Evolutionary conservation across 306 rosid species (phyloP).

Genomic region (Gynostemma pentaphyllum): DNA sequence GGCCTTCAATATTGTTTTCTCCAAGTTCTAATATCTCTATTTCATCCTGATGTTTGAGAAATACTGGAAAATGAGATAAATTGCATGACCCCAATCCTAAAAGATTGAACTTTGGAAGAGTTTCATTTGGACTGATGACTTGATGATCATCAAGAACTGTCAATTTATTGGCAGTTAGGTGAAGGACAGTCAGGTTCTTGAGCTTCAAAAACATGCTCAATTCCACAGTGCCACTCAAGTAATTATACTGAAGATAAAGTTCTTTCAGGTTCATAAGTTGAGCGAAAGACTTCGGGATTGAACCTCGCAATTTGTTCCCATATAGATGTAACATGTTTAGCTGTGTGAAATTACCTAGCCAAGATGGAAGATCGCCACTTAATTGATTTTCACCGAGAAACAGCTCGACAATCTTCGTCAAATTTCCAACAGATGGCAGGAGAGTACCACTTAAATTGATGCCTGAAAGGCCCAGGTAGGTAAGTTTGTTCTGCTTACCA

Average conservation of each 20-base stretch:
- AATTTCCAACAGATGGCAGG: neutral
- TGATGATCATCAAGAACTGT: constrained; percentile 1
- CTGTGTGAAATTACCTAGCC: neutral
- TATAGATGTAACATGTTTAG: neutral
- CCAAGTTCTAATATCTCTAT: constrained; percentile 1
- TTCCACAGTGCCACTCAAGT: constrained; percentile 13
- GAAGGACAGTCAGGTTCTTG: neutral
- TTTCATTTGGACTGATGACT: neutral
- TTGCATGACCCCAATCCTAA: constrained; percentile 7
- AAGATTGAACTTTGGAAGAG: neutral
- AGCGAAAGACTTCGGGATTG: constrained; percentile 5
- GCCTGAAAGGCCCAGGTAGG: neutral
- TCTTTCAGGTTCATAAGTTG: neutral
- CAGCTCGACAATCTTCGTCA: neutral
- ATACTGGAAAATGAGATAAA: constrained; percentile 12
- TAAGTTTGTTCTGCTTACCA: neutral
- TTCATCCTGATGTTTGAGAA: constrained; percentile 9
- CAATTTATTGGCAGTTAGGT: constrained; percentile 5
- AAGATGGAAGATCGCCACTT: neutral
- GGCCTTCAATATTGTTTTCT: constrained; percentile 23
- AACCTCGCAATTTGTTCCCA: constrained; percentile 13
- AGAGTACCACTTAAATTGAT: neutral
- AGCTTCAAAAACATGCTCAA: constrained; percentile 4
- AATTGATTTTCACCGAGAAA: neutral
- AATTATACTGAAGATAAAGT: constrained; percentile 3